These are phyloP conservation scores for Pseudocercospora vitis DNA, from an alignment of 2,329 filamentous ascomycete genomes.

Conservation along the genomic window DNA sequence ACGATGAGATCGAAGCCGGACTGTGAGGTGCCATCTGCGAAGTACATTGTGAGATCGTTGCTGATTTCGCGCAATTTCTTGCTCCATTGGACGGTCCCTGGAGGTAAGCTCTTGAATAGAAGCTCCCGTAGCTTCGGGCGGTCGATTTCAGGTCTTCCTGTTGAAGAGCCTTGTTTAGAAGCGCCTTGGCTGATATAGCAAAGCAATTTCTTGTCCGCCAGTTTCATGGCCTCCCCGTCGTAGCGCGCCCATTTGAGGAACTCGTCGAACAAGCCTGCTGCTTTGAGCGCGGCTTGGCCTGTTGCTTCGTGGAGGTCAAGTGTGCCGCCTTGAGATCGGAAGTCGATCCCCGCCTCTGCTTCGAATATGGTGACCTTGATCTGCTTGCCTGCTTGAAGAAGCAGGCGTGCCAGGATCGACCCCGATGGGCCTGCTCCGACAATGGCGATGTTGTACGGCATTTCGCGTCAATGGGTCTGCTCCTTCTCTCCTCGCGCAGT, in stretches of 20 bases:
- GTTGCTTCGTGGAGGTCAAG: slow-evolving; percentile 36
- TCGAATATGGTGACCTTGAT: slow-evolving; percentile 34
- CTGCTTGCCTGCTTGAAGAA: slow-evolving; percentile 26
- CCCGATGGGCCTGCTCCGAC: slow-evolving; percentile 36
- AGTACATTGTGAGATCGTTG: slow-evolving; percentile 29
- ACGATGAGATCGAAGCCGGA: slow-evolving; percentile 45
- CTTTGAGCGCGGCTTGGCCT: slow-evolving; percentile 32
- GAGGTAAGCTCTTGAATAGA: slow-evolving; percentile 32
- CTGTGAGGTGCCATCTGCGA: slow-evolving; percentile 38
- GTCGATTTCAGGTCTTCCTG: slow-evolving; percentile 40
- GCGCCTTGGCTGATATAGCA: slow-evolving; percentile 33
- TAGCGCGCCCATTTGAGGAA: slow-evolving; percentile 29
- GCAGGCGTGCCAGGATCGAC: slow-evolving; percentile 32
- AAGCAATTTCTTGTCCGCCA: slow-evolving; percentile 43
- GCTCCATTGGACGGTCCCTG: slow-evolving; percentile 40
- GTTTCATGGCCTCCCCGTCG: slow-evolving; percentile 42
- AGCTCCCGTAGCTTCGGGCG: slow-evolving; percentile 38
- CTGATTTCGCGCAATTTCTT: slow-evolving; percentile 32
- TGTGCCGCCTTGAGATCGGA: slow-evolving; percentile 32
- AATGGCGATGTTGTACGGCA: slow-evolving; percentile 30
- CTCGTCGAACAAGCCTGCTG: slow-evolving; percentile 31
- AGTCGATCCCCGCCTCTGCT: slow-evolving; percentile 30
- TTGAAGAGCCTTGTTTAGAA: slow-evolving; percentile 34
- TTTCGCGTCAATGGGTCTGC: not conserved
- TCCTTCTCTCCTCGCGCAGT: too few species aligned